phyloP scores from a whole-genome alignment of 1,284 basidiomycete species.

The Papiliotrema fonsecae region DNA sequence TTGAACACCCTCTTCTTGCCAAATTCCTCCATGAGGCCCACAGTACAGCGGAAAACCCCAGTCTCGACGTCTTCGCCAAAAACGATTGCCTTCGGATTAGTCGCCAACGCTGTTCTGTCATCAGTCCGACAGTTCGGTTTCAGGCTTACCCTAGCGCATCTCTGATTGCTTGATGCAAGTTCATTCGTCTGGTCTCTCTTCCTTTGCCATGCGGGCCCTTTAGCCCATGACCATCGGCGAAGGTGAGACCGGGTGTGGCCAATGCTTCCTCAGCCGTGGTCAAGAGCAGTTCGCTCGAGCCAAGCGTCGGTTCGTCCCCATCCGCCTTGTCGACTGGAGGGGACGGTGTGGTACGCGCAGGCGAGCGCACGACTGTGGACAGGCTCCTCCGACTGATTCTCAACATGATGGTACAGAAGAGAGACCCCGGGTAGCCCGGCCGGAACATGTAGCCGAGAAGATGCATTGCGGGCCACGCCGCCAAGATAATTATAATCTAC shows the following conservation, averaged over 20 bases:
- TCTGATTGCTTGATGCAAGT: conserved; percentile 80
- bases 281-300: conserved; percentile 1
- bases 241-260: conserved; percentile 64
- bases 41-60: conserved; percentile 71
- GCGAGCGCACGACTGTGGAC: no score
- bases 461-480: no score
- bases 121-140: conserved; percentile 1
- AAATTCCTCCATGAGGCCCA: conserved; percentile 89
- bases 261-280: conserved; percentile 51
- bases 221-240: conserved; percentile 61
- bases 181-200: conserved; percentile 83
- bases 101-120: conserved; percentile 67
- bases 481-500: no score
- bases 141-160: conserved; percentile 69
- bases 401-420: no score
- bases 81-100: conserved; percentile 79
- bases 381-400: no score
- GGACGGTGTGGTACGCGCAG: neutral
- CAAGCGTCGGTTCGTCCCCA: conserved; percentile 4
- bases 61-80: conserved; percentile 94
- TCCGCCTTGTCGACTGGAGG: neutral
- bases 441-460: no score
- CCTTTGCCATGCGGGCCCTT: conserved; percentile 57
- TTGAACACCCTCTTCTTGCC: conserved; percentile 92
- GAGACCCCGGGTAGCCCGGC: no score